Conservation (phyloP, 1,139 yeast species). For the Diutina mesorugosa region DNA sequence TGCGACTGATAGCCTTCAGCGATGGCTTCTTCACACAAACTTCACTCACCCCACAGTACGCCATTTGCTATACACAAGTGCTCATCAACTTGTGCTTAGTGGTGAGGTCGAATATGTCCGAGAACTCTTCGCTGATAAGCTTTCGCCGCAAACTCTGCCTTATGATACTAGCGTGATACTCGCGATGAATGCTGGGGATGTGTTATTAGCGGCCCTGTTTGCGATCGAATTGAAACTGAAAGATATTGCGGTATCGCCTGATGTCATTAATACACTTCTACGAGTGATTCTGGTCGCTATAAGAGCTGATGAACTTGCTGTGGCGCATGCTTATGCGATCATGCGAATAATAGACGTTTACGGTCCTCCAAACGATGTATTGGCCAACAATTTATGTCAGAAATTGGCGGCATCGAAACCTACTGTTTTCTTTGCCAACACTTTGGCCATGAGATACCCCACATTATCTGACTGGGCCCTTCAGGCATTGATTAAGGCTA, state of each 20-base stretch:
- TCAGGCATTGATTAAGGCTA: background rate
- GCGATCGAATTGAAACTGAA: background rate
- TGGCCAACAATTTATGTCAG: background rate
- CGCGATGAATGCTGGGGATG: background rate
- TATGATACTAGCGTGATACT: background rate
- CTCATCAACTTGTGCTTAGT: background rate
- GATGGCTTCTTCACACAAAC: background rate
- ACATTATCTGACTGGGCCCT: background rate
- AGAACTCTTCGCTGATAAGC: background rate
- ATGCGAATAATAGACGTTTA: background rate
- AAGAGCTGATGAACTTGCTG: background rate
- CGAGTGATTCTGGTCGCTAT: background rate
- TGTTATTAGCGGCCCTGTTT: background rate
- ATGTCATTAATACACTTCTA: background rate
- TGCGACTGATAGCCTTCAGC: background rate
- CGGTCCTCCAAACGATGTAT: background rate
- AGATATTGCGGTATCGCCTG: background rate
- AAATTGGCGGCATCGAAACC: background rate
- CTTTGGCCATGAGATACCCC: background rate
- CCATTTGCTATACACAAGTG: background rate
- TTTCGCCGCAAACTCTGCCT: background rate
- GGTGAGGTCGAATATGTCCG: background rate
- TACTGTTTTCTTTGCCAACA: background rate
- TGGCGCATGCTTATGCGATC: background rate
- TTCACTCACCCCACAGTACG: background rate